These are phyloP conservation scores for Jamesozyma lodderae DNA, from an alignment of 805 yeast species.

Conservation along the genomic window DNA sequence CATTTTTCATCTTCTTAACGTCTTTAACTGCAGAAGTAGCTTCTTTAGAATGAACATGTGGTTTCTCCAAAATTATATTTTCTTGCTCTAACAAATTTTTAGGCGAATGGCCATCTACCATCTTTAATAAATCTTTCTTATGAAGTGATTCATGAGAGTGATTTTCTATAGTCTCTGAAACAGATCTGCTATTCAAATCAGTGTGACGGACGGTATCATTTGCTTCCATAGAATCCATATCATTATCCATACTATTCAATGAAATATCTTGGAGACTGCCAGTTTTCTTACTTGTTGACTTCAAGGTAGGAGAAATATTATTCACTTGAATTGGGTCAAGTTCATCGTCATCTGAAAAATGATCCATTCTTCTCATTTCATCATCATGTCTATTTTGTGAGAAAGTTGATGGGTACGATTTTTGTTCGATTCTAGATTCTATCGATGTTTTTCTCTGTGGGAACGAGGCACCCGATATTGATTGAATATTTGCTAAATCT, in stretches of 20 bases:
- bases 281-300: neutral
- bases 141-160: slow-evolving; percentile 3
- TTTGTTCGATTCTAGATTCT: slow-evolving; percentile 17
- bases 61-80: neutral
- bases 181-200: neutral
- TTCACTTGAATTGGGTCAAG: neutral
- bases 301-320: too few relatives aligned
- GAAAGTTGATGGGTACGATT: slow-evolving; percentile 10
- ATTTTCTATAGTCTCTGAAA: too few relatives aligned
- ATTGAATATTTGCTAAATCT: neutral
- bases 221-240: neutral
- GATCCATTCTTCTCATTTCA: slow-evolving; percentile 8
- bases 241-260: neutral
- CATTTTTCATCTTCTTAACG: too few relatives aligned
- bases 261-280: neutral
- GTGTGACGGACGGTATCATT: slow-evolving; percentile 7
- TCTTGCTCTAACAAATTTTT: neutral
- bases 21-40: too few relatives aligned
- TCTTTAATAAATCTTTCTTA: slow-evolving; percentile 6
- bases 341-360: slow-evolving; percentile 10
- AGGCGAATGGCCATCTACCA: slow-evolving; percentile 1
- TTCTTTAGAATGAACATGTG: too few relatives aligned
- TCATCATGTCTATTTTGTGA: slow-evolving; percentile 12
- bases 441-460: slow-evolving; percentile 21
- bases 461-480: neutral